Base-by-base conservation (phyloP, 345 rosid genomes). In the Anastatica hierochuntica region DNA sequence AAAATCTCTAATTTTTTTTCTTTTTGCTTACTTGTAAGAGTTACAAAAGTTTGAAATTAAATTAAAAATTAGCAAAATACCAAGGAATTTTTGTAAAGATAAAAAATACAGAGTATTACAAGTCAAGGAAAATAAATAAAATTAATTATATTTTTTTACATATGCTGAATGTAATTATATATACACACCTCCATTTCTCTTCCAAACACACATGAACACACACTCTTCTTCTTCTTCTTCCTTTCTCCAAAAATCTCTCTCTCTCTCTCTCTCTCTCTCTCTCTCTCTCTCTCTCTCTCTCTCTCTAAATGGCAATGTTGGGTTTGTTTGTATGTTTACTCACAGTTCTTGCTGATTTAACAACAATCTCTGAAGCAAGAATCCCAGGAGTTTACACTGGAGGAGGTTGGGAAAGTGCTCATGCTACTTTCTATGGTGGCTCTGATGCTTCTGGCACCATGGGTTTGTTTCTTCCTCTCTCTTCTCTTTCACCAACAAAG, bases 391-490 rank as follows among this genome's bases (percentile, higher is more conserved):
- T 63, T 14, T 88, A 76, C 82, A 11, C 29, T 9, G 96, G 94
- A 2, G 84, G 82, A 0, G 43, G 67, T 0, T 88, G 94, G 96
- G 75, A 84, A 69, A 72, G 11, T 27, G 94, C 96, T 14, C 96
- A 88, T 55, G 96, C 96, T 21, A 84, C 96, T 54, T 88, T 88
- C 77, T 88, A 88, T 39, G 96, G 94, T 9, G 96, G 94, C 27
- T 53, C 76, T 17, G 96, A 84, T 68, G 94, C 94, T 66, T 82
- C 94, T 7, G 96, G 96, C 23, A 88, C 96, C 47, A 82, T 82
- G 95, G 90, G 95, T 85, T 73, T 31, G 58, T 16, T 8, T n/a
- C n/a, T n/a, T n/a, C n/a, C n/a, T n/a, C n/a, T n/a, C n/a, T n/a
- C n/a, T n/a, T n/a, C n/a, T n/a, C n/a, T n/a, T n/a, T n/a, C n/a